Evolutionary conservation across 2,329 filamentous ascomycete species (phyloP), one percentile per base, ranked within the genome.

Genomic region (Pyrenophora graminea): DNA sequence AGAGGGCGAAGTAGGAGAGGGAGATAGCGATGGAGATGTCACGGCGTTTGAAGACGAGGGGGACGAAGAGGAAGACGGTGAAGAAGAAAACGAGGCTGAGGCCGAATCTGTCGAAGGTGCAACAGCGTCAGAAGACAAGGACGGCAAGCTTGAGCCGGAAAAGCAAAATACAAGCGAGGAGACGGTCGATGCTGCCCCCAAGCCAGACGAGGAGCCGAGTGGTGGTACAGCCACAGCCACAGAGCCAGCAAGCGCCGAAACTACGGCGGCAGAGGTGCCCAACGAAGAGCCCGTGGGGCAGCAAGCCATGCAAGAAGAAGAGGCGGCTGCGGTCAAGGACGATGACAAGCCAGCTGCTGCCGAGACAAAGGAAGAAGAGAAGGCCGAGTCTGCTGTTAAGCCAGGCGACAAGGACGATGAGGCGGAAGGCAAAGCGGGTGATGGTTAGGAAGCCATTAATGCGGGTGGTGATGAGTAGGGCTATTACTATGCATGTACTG

Each of bases 81-180:
- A 46, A 15, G 55, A 55, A 8, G 39, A 45, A 13, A 43, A 51
- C 19, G 44, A 54, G 21, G 47, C 54, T 45, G 48, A 54, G 31
- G 45, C 55, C 44, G 46, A 63, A 33, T 51, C 55, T 45, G 53
- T 58, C 9, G 66, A 71, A 25, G 54, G 66, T 30, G 27, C 51
- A n/a, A 40, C 58, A 15, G 31, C 34, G 31, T 39, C 48, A 47
- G 51, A 48, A 49, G 56, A 31, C 43, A 40, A 54, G 39, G 39
- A 46, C 7, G 43, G 45, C 34, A 49, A 53, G 51, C 46, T 39
- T 46, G 55, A 47, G 52, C 50, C 39, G 44, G 63, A 58, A 60
- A 61, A 51, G 58, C 56, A 52, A 58, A 57, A 31, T 48, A 50
- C 32, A 55, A 64, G 50, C 42, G 52, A 57, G 53, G 42, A 50